These are phyloP conservation scores for Quercus tomentella DNA, from an alignment of 331 rosid species.

Conservation along the genomic window DNA sequence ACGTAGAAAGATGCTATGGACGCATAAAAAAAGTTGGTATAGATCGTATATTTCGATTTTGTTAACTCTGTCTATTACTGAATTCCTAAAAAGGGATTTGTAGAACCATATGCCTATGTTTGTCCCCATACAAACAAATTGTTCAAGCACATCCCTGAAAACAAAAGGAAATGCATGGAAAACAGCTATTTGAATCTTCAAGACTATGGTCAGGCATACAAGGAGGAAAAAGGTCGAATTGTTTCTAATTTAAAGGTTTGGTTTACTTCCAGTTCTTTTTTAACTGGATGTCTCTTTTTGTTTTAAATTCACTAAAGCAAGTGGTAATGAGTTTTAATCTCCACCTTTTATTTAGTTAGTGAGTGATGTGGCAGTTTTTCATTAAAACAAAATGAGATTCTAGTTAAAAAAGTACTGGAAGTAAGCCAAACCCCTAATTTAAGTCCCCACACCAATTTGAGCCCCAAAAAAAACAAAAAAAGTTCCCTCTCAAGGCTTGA, in stretches of 20 bases:
- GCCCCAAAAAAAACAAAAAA: no score
- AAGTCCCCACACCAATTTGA: no score
- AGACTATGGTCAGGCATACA: background rate
- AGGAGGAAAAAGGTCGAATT: background rate
- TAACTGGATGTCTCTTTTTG: no score
- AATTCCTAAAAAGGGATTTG: background rate
- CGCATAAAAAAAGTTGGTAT: background rate
- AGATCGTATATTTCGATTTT: background rate
- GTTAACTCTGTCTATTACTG: background rate
- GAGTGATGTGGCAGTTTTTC: accelerated
- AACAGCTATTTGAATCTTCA: background rate
- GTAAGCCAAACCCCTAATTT: no score
- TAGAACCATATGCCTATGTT: background rate
- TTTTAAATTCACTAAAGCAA: no score
- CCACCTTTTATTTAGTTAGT: no score
- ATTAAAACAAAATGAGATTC: no score
- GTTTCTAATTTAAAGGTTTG: background rate
- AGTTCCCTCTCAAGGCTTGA: background rate
- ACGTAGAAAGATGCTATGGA: background rate
- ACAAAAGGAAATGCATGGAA: background rate
- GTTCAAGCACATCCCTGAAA: background rate
- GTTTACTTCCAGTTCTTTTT: no score
- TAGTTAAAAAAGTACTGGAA: accelerated
- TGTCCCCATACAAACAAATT: background rate
- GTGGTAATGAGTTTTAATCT: no score